These are phyloP conservation scores for Pueraria montana DNA, from an alignment of 306 rosid genomes.

Conservation along the genomic window DNA sequence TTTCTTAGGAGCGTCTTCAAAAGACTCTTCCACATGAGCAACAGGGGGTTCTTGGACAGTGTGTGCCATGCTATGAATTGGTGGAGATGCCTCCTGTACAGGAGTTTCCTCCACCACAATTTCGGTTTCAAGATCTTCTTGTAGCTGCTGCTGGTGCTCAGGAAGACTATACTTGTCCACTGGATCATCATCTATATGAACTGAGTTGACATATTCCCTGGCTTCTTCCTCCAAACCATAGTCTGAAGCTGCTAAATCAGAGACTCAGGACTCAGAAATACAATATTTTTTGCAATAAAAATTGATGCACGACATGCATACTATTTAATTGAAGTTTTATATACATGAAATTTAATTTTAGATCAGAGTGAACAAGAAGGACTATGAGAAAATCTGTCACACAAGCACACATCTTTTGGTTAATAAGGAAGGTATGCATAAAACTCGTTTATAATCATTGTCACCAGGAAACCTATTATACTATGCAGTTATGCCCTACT, in stretches of 20 bases:
- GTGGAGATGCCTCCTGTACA: conserved; percentile 62
- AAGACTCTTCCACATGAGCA: conserved; percentile 68
- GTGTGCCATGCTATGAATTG: conserved; percentile 58
- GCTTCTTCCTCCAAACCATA: conserved; percentile 89
- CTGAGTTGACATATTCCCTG: conserved; percentile 72
- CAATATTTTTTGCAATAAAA: not conserved
- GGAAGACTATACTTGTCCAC: conserved; percentile 89
- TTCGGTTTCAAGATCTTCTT: conserved; percentile 74
- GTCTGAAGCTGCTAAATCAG: conserved; percentile 67
- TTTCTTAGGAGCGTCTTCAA: conserved; percentile 81
- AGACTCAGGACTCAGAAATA: conserved; percentile 39
- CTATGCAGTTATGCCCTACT: not conserved
- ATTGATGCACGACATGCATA: not conserved
- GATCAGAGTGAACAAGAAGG: not conserved
- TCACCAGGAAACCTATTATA: conserved; percentile 13
- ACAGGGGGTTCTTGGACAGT: conserved; percentile 62
- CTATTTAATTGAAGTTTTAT: not conserved
- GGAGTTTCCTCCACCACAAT: conserved; percentile 85
- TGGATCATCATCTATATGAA: conserved; percentile 85
- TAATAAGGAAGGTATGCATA: not conserved
- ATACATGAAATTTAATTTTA: not conserved
- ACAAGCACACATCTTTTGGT: conserved; percentile 1
- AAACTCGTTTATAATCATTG: not conserved
- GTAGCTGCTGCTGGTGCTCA: conserved; percentile 75
- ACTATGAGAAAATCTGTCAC: conserved; percentile 11